Base-by-base conservation (phyloP, 129 eudicot species). In the Centaurea solstitialis region DNA sequence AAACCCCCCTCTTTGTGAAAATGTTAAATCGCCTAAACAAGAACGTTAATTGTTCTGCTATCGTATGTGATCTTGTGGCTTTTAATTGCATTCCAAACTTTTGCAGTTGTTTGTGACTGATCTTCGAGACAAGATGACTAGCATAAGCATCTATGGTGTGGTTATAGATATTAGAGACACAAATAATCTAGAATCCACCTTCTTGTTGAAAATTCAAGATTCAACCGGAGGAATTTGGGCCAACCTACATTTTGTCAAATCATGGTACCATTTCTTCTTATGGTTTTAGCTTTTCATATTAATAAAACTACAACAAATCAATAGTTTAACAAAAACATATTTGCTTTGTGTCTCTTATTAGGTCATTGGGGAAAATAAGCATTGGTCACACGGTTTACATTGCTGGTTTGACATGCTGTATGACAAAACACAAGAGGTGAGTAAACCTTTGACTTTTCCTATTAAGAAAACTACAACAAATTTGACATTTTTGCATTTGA, bases 361-460 rank as follows among this genome's bases (percentile, higher is more conserved):
- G 97, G 99, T 93, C 99, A 57, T 50, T 91, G 74, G 98, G 98
- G 80, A 90, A 94, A 85, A 47, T 95, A 86, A 89, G 86, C 64
- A 79, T 82, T 13, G 99, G 99, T 43, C 99, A 95, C 81, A 83
- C 86, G 4, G 87, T 95, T 57, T 91, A 87, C 79, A 82, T 95
- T 72, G 86, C 92, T 82, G 98, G 99, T 70, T 89, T 95, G 85
- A 88, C 90, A 80, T 93, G 92, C 89, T 85, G 86, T 50, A 39
- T 84, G 84, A 74, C 89, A 61, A 86, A 85, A 78, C 15, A 77
- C 67, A 89, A 93, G 61, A 62, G 90, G 99, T 95, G 50, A 88
- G 83, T 66, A 37, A 70, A 37, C 71, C 64, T 79, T 57, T 71
- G 83, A 79, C 68, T 28, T 78, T 15, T 77, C 61, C 21, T 11